A percentile compares a stretch with the other conserved stretches of the same genome.
These are phyloP conservation scores for Cladosporium oxysporum DNA, from an alignment of 2,329 filamentous ascomycete species.

Conservation along the genomic window DNA sequence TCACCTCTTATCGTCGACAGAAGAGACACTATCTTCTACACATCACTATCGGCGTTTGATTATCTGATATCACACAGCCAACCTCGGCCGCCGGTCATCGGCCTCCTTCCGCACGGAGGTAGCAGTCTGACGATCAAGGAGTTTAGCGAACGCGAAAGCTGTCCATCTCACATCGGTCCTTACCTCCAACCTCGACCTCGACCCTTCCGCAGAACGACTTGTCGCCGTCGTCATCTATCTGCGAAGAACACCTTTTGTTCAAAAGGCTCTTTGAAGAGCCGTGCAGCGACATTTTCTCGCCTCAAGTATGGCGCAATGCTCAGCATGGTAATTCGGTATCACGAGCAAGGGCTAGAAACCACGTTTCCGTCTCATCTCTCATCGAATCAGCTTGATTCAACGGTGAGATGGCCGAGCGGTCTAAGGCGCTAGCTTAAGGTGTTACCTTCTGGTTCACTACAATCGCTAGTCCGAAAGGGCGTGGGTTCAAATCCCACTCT, in stretches of 20 bases:
- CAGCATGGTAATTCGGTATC: background rate
- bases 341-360: background rate
- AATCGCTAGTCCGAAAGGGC: constrained; percentile 27
- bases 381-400: constrained; percentile 5
- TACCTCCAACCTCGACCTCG: background rate
- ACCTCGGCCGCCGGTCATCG: background rate
- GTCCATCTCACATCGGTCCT: background rate
- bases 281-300: no score
- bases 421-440: constrained; percentile 34
- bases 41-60: background rate
- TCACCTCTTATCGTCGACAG: background rate
- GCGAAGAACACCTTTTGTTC: background rate
- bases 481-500: constrained; percentile 36
- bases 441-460: background rate
- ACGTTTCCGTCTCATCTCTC: background rate
- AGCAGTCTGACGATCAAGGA: background rate
- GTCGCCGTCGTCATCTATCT: background rate
- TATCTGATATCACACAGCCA: no score
- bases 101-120: background rate
- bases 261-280: background rate
- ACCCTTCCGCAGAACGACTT: background rate
- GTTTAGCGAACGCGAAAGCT: background rate
- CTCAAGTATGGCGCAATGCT: background rate
- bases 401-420: constrained; percentile 24
- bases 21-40: background rate